Evolutionary conservation across 2,329 filamentous ascomycete species (phyloP).

Genomic region (Esteya vermicola): DNA sequence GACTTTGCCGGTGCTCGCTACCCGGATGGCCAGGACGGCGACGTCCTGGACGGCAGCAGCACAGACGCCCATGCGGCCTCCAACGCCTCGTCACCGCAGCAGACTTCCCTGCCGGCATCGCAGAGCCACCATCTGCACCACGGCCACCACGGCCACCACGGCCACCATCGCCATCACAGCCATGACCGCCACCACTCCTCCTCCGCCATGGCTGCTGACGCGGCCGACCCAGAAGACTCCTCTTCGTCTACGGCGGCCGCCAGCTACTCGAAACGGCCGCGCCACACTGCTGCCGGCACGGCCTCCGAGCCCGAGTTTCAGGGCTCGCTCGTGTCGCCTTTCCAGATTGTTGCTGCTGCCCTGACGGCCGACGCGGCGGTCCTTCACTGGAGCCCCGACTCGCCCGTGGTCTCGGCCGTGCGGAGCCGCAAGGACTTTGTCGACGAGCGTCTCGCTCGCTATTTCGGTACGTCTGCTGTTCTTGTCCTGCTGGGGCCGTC

Average conservation of each 20-base stretch:
- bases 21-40: background rate
- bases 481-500: too few species aligned
- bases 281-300: background rate
- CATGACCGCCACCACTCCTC: background rate
- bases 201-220: background rate
- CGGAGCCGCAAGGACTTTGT: slow-evolving; percentile 5
- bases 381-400: slow-evolving; percentile 6
- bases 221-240: background rate
- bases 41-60: background rate
- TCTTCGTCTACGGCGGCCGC: background rate
- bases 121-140: too few species aligned
- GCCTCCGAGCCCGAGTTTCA: slow-evolving; percentile 7
- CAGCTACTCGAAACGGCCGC: background rate
- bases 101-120: too few species aligned
- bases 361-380: slow-evolving; percentile 9
- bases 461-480: slow-evolving; percentile 5
- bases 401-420: slow-evolving; percentile 4
- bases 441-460: slow-evolving; percentile 10
- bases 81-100: background rate
- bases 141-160: background rate
- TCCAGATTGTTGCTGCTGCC: slow-evolving; percentile 13
- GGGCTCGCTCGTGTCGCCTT: slow-evolving; percentile 10
- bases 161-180: background rate
- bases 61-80: background rate
- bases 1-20: slow-evolving; percentile 9